Conservation (phyloP, 1,284 basidiomycete species). For the Cerrena zonata region DNA sequence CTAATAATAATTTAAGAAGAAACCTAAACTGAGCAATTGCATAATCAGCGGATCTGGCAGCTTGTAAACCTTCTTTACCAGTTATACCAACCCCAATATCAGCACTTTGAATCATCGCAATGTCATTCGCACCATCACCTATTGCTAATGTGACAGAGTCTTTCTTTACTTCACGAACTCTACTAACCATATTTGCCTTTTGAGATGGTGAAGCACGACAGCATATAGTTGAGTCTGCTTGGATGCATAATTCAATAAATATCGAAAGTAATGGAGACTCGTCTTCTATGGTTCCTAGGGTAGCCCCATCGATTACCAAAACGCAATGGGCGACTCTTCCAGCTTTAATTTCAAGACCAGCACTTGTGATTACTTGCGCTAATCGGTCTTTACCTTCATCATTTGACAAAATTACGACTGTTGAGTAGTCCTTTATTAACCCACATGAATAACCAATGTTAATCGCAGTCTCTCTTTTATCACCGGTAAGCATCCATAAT, state of each 20-base stretch:
- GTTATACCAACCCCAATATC: conserved; percentile 93
- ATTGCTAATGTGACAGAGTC: conserved; percentile 96
- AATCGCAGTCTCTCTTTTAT: conserved; percentile 96
- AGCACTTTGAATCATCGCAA: conserved; percentile 97
- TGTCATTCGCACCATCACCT: conserved; percentile 93
- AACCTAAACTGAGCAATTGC: conserved; percentile 96
- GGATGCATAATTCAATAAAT: conserved; percentile 89
- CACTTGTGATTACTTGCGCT: conserved; percentile 69
- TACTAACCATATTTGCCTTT: conserved; percentile 90
- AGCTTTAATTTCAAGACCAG: conserved; percentile 48
- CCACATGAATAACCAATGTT: conserved; percentile 94
- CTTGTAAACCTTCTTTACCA: conserved; percentile 94
- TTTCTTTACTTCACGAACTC: conserved; percentile 91
- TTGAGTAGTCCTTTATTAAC: conserved; percentile 84
- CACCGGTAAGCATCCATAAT: conserved; percentile 92
- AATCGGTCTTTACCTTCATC: conserved; percentile 94
- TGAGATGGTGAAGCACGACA: conserved; percentile 95
- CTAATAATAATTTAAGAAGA: conserved; percentile 85
- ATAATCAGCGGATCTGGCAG: conserved; percentile 97
- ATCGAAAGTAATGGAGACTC: conserved; percentile 67
- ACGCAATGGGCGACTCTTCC: conserved; percentile 73
- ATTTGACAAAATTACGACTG: conserved; percentile 94
- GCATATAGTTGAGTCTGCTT: conserved; percentile 97
- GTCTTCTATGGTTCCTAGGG: conserved; percentile 81
- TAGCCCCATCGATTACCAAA: conserved; percentile 95